Evolutionary conservation across 2,329 filamentous ascomycete genomes (phyloP).

Genomic region (Nigrograna mackinnonii): DNA sequence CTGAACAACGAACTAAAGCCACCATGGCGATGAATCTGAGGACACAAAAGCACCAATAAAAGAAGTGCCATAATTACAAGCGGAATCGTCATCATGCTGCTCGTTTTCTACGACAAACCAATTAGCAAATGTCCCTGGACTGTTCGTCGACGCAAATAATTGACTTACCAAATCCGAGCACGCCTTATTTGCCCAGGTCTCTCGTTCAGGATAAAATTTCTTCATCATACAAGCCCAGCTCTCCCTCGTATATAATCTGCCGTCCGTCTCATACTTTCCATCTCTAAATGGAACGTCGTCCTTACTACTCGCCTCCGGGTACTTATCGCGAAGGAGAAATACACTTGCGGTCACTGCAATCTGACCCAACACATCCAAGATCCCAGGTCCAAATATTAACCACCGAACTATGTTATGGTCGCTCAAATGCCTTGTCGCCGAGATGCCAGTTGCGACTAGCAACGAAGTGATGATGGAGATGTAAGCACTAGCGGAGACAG

Average conservation of each 20-base stretch:
- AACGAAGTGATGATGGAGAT: conserved; percentile 6
- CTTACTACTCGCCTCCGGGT: conserved; percentile 3
- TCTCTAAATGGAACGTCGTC: conserved; percentile 3
- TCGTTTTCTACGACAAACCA: conserved; percentile 2
- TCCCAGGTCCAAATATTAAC: conserved; percentile 1
- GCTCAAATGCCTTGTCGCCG: not conserved
- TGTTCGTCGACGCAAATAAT: not conserved
- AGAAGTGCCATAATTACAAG: not conserved
- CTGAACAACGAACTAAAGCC: conserved; percentile 6
- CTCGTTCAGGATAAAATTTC: conserved; percentile 3
- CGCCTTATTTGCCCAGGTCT: conserved; percentile 7
- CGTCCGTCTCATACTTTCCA: conserved; percentile 6
- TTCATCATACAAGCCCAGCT: conserved; percentile 9
- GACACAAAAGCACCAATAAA: not conserved
- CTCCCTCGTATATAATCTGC: conserved; percentile 7
- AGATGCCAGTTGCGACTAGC: not conserved
- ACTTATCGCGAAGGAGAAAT: conserved; percentile 1
- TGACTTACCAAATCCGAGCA: conserved; percentile 8
- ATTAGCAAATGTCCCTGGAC: not conserved
- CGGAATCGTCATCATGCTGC: conserved; percentile 5
- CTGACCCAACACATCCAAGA: conserved; percentile 5
- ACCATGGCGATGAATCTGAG: conserved; percentile 2
- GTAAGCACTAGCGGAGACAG: conserved; percentile 5
- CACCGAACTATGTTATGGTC: conserved; percentile 5
- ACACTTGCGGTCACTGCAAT: conserved; percentile 2